Evolutionary conservation across 306 rosid genomes (phyloP).

Genomic region (Trichosanthes cucumerina): DNA sequence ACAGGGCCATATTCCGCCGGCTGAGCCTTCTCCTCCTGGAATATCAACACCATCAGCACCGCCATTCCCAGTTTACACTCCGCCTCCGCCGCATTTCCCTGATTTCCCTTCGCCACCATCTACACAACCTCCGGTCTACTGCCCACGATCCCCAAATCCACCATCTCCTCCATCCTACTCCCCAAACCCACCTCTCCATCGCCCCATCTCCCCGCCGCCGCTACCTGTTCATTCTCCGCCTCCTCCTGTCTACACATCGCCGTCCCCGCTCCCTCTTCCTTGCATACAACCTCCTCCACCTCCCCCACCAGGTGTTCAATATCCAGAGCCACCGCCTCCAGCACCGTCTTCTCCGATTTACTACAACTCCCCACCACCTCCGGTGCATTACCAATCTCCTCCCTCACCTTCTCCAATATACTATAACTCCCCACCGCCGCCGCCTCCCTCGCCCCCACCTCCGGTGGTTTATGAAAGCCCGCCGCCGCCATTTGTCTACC

Average conservation of each 20-base stretch:
- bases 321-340: constrained; percentile 2
- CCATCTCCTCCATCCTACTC: constrained; percentile 13
- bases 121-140: not conserved
- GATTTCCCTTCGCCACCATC: constrained; percentile 5
- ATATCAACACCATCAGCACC: not conserved
- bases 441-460: constrained; percentile 16
- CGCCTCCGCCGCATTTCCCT: constrained; percentile 4
- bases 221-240: not conserved
- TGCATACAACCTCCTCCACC: constrained; percentile 17
- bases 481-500: constrained; percentile 3
- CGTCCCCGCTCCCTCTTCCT: constrained; percentile 17
- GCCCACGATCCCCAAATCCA: constrained; percentile 12
- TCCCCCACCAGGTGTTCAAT: constrained; percentile 6
- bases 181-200: not conserved
- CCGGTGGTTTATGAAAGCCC: constrained; percentile 4
- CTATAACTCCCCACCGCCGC: too few species aligned
- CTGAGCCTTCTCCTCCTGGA: not conserved
- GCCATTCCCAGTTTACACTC: not conserved
- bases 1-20: not conserved
- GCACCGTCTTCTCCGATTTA: not conserved
- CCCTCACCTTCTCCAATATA: constrained; percentile 13
- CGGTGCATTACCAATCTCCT: constrained; percentile 6
- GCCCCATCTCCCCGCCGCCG: not conserved
- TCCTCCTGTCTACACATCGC: not conserved
- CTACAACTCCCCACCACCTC: constrained; percentile 7